Conservation (phyloP, 2,329 filamentous ascomycete genomes). For the Tympanopsis confertula region DNA sequence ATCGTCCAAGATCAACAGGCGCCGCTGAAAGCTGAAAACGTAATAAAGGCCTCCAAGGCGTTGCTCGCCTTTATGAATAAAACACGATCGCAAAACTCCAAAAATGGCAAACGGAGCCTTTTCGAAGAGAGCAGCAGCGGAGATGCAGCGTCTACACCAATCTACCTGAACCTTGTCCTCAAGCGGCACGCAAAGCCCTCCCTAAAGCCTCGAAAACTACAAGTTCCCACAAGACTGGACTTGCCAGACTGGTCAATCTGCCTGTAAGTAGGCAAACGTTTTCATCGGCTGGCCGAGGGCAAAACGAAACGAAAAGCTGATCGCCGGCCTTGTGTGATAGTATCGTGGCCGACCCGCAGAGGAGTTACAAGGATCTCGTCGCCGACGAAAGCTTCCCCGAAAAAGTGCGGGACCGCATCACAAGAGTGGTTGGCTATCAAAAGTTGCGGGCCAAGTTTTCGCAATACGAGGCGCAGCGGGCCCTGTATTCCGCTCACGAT, state of each 20-base stretch:
- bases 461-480: slow-evolving; percentile 75
- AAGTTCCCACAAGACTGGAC: slow-evolving; percentile 72
- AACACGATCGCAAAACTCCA: slow-evolving; percentile 32
- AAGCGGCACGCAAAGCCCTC: slow-evolving; percentile 60
- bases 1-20: not conserved
- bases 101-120: slow-evolving; percentile 41
- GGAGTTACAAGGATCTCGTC: slow-evolving; percentile 81
- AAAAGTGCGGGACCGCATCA: slow-evolving; percentile 55
- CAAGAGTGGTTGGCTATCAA: slow-evolving; percentile 62
- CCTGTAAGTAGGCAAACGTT: slow-evolving; percentile 28
- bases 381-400: slow-evolving; percentile 61
- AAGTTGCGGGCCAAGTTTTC: slow-evolving; percentile 78
- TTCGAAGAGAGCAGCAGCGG: slow-evolving; percentile 33
- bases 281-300: slow-evolving; percentile 9
- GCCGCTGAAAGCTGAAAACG: slow-evolving; percentile 23
- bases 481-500: slow-evolving; percentile 77
- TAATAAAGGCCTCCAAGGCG: slow-evolving; percentile 50
- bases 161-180: slow-evolving; percentile 53
- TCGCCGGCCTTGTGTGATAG: slow-evolving; percentile 16
- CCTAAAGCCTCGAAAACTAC: slow-evolving; percentile 68
- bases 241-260: slow-evolving; percentile 52
- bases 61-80: slow-evolving; percentile 51
- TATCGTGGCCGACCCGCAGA: slow-evolving; percentile 46
- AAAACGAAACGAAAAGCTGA: slow-evolving; percentile 80
- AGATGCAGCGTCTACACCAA: slow-evolving; percentile 30